These are phyloP conservation scores for Aspergillus sp. DNA, from an alignment of 2,329 filamentous ascomycete species.

Conservation along the genomic window DNA sequence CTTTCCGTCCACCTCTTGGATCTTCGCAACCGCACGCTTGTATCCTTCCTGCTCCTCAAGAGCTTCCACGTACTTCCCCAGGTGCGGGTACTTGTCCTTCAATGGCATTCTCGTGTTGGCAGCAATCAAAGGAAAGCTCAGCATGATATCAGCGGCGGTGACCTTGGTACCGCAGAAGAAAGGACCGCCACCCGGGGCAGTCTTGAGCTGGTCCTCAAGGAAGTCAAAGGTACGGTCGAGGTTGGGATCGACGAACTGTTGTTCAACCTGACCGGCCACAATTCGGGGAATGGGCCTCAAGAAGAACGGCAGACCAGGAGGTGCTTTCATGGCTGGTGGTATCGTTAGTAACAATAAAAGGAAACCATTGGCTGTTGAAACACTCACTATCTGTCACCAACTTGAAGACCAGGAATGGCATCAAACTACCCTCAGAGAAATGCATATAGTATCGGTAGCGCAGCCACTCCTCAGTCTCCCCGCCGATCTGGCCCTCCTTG, in stretches of 20 bases:
- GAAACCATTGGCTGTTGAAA: background rate
- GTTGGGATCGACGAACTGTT: slow-evolving; percentile 41
- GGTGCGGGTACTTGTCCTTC: slow-evolving; percentile 37
- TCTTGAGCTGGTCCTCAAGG: slow-evolving; percentile 46
- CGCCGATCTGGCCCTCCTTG: slow-evolving; percentile 55
- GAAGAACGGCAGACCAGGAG: slow-evolving; percentile 64
- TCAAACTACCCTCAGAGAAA: slow-evolving; percentile 81
- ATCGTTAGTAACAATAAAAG: background rate
- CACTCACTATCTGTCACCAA: slow-evolving; percentile 60
- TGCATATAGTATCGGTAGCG: slow-evolving; percentile 72
- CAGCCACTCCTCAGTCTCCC: slow-evolving; percentile 61
- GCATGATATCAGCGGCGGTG: slow-evolving; percentile 48
- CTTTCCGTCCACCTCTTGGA: slow-evolving; percentile 41
- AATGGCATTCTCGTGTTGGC: slow-evolving; percentile 35
- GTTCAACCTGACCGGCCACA: slow-evolving; percentile 50
- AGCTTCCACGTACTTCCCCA: slow-evolving; percentile 37
- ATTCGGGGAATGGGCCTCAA: slow-evolving; percentile 62
- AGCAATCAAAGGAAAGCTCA: slow-evolving; percentile 48
- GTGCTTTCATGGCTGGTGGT: slow-evolving; percentile 45
- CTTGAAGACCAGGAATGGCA: slow-evolving; percentile 66
- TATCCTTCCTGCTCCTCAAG: slow-evolving; percentile 40
- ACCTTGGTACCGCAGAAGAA: slow-evolving; percentile 47
- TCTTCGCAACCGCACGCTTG: slow-evolving; percentile 41
- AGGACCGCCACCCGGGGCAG: slow-evolving; percentile 38
- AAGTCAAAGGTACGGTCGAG: slow-evolving; percentile 45